A percentile compares a stretch with the other conserved stretches of the same genome.
Conservation (phyloP, 108 stramenopile species). For the Pseudonitzschia multistriata region DNA sequence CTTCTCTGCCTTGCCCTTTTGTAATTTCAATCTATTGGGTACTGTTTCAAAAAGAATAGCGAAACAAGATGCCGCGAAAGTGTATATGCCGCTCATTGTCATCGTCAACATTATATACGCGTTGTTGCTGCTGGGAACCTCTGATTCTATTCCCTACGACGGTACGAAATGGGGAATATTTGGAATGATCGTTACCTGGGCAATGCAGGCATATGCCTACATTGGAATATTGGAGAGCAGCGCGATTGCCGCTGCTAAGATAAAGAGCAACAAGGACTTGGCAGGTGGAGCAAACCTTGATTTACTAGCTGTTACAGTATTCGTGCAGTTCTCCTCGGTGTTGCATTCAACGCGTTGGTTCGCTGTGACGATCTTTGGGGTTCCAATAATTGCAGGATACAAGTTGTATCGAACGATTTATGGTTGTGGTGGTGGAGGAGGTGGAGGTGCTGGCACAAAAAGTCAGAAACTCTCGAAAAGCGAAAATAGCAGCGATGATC, state of each 20-base stretch:
- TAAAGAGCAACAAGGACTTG: slow-evolving; percentile 28
- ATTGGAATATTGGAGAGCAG: slow-evolving; percentile 52
- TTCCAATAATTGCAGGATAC: slow-evolving; percentile 36
- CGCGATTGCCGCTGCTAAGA: slow-evolving; percentile 10
- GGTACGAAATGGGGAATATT: slow-evolving; percentile 28
- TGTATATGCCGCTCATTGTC: slow-evolving; percentile 50
- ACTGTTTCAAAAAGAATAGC: slow-evolving; percentile 19
- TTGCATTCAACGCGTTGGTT: slow-evolving; percentile 48
- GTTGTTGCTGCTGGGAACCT: slow-evolving; percentile 29
- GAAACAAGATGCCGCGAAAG: slow-evolving; percentile 37
- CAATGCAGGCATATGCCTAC: slow-evolving; percentile 42
- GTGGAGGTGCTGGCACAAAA: background rate
- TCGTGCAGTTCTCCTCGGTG: slow-evolving; percentile 46
- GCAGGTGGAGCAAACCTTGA: slow-evolving; percentile 58
- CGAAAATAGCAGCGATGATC: slow-evolving; percentile 16
- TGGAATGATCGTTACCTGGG: slow-evolving; percentile 30
- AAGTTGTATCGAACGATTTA: slow-evolving; percentile 26
- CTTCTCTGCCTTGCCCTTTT: background rate
- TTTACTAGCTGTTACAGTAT: slow-evolving; percentile 45
- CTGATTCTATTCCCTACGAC: slow-evolving; percentile 6
- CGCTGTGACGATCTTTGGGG: slow-evolving; percentile 30
- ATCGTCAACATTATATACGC: slow-evolving; percentile 44
- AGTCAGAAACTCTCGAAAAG: background rate
- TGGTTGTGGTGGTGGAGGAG: background rate
- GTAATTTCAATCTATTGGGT: background rate